Evolutionary conservation across 2,329 filamentous ascomycete genomes (phyloP).

Genomic region (Exserohilum turcica): DNA sequence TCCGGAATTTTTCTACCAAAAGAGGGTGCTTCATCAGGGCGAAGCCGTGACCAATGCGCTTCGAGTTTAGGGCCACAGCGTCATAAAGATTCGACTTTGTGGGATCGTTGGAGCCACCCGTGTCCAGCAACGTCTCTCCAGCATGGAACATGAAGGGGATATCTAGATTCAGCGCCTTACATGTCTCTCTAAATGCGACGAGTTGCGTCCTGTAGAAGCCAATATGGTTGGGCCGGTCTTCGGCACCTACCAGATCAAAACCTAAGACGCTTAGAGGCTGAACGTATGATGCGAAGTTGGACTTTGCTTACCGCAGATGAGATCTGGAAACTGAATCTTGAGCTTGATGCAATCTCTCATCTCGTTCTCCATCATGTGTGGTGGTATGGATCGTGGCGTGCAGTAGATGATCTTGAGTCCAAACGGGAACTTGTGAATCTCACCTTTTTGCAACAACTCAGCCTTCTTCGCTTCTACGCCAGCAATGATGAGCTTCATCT

Average conservation of each 20-base stretch:
- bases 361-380: conserved; percentile 55
- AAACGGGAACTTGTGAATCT: conserved; percentile 58
- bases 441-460: conserved; percentile 46
- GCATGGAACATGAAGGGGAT: conserved; percentile 80
- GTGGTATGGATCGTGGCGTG: conserved; percentile 66
- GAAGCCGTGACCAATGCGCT: conserved; percentile 76
- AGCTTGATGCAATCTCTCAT: conserved; percentile 67
- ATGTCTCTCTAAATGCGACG: conserved; percentile 61
- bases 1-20: conserved; percentile 68
- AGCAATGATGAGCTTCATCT: conserved; percentile 57
- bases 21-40: conserved; percentile 67
- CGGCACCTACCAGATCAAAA: conserved; percentile 71
- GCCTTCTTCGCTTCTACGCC: conserved; percentile 58
- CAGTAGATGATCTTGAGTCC: conserved; percentile 75
- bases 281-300: not conserved
- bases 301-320: conserved; percentile 64
- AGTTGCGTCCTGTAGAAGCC: conserved; percentile 64
- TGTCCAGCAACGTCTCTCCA: conserved; percentile 71
- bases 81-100: conserved; percentile 68
- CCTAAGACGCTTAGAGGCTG: conserved; percentile 48
- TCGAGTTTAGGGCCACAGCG: conserved; percentile 67
- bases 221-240: conserved; percentile 66
- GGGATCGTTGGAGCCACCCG: conserved; percentile 65
- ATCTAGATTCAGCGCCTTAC: conserved; percentile 54
- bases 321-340: conserved; percentile 61